Evolutionary conservation across 2,329 filamentous ascomycete species (phyloP).

Genomic region (Myotisia sp.): DNA sequence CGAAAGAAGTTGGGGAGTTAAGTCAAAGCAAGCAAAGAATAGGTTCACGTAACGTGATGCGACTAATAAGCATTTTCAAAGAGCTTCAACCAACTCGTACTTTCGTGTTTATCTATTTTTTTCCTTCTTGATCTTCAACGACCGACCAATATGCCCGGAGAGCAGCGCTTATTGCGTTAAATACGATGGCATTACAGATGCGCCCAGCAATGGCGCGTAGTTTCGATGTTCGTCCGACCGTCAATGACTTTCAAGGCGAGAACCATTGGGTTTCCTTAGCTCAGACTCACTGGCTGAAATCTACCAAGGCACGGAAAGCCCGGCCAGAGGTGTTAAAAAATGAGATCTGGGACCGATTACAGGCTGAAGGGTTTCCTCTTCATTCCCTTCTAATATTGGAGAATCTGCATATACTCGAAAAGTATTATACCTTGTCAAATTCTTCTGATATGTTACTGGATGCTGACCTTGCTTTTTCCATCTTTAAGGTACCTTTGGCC

Average conservation of each 20-base stretch:
- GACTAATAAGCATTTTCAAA: no score
- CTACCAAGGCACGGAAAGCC: constrained; percentile 56
- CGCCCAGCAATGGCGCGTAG: constrained; percentile 45
- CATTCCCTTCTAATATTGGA: constrained; percentile 71
- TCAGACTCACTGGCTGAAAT: constrained; percentile 68
- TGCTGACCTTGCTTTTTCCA: constrained; percentile 15
- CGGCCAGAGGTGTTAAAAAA: constrained; percentile 70
- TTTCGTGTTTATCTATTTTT: no score
- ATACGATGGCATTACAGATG: constrained; percentile 30
- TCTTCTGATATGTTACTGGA: not conserved
- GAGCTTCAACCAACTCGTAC: no score
- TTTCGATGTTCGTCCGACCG: constrained; percentile 29
- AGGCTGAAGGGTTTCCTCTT: constrained; percentile 64
- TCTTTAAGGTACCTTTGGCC: constrained; percentile 81
- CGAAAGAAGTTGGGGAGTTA: no score
- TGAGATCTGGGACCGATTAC: constrained; percentile 77
- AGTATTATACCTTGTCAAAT: constrained; percentile 30
- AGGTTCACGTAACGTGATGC: no score
- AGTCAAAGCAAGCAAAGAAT: no score
- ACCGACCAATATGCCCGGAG: no score
- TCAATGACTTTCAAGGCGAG: constrained; percentile 29
- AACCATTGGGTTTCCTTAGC: constrained; percentile 53
- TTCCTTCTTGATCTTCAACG: not conserved
- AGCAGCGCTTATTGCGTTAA: no score
- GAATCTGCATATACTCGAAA: constrained; percentile 79